Evolutionary conservation across 176 grass and related monocot species (phyloP).

Genomic region (Areca catechu): DNA sequence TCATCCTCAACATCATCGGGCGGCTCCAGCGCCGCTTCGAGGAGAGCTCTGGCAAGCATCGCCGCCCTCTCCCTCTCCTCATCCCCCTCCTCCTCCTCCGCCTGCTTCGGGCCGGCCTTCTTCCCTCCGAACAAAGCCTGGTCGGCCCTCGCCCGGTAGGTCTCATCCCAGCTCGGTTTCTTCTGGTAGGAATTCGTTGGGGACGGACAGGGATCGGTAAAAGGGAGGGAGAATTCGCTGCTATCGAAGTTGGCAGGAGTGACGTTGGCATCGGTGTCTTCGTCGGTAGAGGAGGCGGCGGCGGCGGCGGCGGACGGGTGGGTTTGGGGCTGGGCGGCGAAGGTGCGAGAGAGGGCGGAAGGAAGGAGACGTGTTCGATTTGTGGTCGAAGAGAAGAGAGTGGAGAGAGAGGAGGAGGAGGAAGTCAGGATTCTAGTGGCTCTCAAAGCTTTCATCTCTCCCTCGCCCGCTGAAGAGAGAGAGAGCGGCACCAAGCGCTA

Average conservation of each 20-base stretch:
- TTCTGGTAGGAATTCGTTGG: background rate
- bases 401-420: background rate
- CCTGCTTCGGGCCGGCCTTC: background rate
- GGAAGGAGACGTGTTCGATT: background rate
- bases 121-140: slow-evolving; percentile 54
- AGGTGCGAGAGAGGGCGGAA: slow-evolving; percentile 16
- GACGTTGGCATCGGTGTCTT: slow-evolving; percentile 11
- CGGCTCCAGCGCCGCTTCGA: slow-evolving; percentile 65
- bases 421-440: background rate
- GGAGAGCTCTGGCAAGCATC: slow-evolving; percentile 60
- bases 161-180: slow-evolving; percentile 45
- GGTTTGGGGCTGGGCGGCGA: slow-evolving; percentile 24
- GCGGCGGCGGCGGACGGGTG: background rate
- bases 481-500: no score
- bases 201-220: background rate
- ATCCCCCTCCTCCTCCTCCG: background rate
- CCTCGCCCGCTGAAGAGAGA: background rate
- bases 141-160: slow-evolving; percentile 64
- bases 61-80: slow-evolving; percentile 46
- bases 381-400: slow-evolving; percentile 5
- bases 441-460: slow-evolving; percentile 10
- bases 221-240: slow-evolving; percentile 4
- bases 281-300: background rate
- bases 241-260: slow-evolving; percentile 15
- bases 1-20: slow-evolving; percentile 51